Conservation (phyloP, 345 rosid species). For the Gossypium longicalyx region DNA sequence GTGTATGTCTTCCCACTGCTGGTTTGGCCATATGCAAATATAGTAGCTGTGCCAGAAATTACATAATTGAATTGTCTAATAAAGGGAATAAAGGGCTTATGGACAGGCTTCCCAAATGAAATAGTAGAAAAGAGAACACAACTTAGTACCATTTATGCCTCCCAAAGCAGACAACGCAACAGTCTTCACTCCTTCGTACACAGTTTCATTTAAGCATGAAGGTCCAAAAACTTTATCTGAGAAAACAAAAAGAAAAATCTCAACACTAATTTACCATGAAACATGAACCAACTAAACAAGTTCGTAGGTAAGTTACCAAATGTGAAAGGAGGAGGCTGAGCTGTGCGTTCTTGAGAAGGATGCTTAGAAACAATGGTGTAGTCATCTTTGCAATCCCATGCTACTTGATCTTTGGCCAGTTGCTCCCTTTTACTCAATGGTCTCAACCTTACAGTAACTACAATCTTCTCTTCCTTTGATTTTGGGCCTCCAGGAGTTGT, state of each 20-base stretch:
- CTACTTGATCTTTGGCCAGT: conserved; percentile 79
- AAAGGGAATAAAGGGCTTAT: not conserved
- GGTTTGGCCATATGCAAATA: conserved; percentile 98
- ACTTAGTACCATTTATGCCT: conserved; percentile 82
- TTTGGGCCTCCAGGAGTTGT: conserved; percentile 74
- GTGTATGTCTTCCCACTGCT: conserved; percentile 99
- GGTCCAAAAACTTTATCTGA: conserved; percentile 98
- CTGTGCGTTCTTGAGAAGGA: conserved; percentile 65
- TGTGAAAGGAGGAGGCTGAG: conserved; percentile 69
- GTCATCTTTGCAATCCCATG: conserved; percentile 95
- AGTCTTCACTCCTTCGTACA: conserved; percentile 95
- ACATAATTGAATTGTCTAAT: not conserved
- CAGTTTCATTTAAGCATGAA: conserved; percentile 60
- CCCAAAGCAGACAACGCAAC: conserved; percentile 93
- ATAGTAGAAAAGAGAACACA: not conserved
- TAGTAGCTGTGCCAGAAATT: conserved; percentile 61
- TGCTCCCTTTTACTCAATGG: conserved; percentile 89
- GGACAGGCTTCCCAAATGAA: not conserved
- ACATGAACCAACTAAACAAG: not conserved
- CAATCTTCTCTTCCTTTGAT: conserved; percentile 89
- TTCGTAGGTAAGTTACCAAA: conserved; percentile 51
- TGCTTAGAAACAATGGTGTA: conserved; percentile 67
- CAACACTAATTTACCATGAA: not conserved
- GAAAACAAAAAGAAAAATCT: conserved; percentile 16
- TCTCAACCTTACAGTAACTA: conserved; percentile 88